Conservation (phyloP, 1,139 yeast genomes). For the Eremothecium coryli region DNA sequence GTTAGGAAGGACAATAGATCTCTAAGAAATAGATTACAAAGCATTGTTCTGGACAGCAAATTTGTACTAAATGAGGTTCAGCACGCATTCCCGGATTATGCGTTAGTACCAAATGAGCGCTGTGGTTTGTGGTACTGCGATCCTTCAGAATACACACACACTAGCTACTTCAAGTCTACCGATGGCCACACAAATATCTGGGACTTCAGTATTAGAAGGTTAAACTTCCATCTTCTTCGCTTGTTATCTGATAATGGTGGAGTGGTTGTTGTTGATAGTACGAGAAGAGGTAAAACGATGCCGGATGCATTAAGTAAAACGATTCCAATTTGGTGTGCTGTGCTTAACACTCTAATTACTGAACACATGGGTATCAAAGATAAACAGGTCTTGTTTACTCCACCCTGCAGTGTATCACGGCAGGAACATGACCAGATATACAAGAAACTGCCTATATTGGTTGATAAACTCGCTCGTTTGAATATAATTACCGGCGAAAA, state of each 20-base stretch:
- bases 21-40: constrained; percentile 54
- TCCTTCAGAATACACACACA: constrained; percentile 33
- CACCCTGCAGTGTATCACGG: constrained; percentile 44
- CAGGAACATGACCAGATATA: constrained; percentile 52
- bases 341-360: constrained; percentile 47
- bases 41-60: constrained; percentile 52
- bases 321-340: constrained; percentile 87
- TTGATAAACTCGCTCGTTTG: constrained; percentile 35
- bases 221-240: constrained; percentile 62
- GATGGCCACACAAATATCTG: constrained; percentile 82
- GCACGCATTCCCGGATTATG: constrained; percentile 31
- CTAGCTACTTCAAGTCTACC: constrained; percentile 78
- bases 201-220: constrained; percentile 63
- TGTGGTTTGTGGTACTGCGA: constrained; percentile 83
- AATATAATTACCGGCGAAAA: constrained; percentile 34
- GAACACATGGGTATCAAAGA: constrained; percentile 14
- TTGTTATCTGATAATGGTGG: constrained; percentile 38
- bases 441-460: constrained; percentile 42
- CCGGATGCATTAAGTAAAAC: constrained; percentile 87
- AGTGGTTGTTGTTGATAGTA: constrained; percentile 66
- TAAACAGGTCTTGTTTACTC: constrained; percentile 36
- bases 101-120: constrained; percentile 65
- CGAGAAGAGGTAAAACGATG: constrained; percentile 71
- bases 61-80: constrained; percentile 34
- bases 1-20: constrained; percentile 47